A percentile compares a stretch with the other conserved stretches of the same genome.
phyloP scores from a whole-genome alignment of 1,139 yeast species.

The Nakaseomyces nivariensis region DNA sequence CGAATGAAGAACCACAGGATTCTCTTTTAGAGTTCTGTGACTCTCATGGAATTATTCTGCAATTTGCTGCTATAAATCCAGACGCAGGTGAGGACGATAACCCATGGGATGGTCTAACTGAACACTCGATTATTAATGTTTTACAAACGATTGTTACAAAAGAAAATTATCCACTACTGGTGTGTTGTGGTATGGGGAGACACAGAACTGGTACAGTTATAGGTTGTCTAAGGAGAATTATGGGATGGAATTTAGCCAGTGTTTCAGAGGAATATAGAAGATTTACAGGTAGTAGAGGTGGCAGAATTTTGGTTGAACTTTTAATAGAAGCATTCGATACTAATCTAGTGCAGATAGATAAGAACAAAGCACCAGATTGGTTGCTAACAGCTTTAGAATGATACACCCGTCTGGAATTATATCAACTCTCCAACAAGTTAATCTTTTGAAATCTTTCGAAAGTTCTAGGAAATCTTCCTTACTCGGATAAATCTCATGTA shows the following conservation, averaged over 20 bases:
- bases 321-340: constrained; percentile 55
- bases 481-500: not conserved
- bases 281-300: constrained; percentile 88
- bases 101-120: constrained; percentile 97
- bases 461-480: not conserved
- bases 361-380: constrained; percentile 27
- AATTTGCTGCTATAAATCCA: constrained; percentile 48
- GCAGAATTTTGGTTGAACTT: constrained; percentile 81
- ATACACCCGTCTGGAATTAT: not conserved
- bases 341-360: constrained; percentile 24
- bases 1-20: constrained; percentile 91
- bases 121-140: constrained; percentile 69
- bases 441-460: not conserved
- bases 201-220: constrained; percentile 94
- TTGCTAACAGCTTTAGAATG: constrained; percentile 19
- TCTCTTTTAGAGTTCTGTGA: constrained; percentile 75
- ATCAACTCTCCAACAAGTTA: no score
- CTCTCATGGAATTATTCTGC: constrained; percentile 52
- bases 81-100: constrained; percentile 68
- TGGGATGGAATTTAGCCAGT: constrained; percentile 93
- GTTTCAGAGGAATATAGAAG: constrained; percentile 90
- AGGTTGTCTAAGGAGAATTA: constrained; percentile 82
- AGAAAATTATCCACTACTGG: constrained; percentile 71
- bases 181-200: constrained; percentile 97
- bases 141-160: constrained; percentile 62